Percentiles rank a stretch among this genome's conserved stretches.
These are phyloP conservation scores for Lactarius sanguifluus DNA, from an alignment of 768 basidiomycete genomes.

Conservation along the genomic window DNA sequence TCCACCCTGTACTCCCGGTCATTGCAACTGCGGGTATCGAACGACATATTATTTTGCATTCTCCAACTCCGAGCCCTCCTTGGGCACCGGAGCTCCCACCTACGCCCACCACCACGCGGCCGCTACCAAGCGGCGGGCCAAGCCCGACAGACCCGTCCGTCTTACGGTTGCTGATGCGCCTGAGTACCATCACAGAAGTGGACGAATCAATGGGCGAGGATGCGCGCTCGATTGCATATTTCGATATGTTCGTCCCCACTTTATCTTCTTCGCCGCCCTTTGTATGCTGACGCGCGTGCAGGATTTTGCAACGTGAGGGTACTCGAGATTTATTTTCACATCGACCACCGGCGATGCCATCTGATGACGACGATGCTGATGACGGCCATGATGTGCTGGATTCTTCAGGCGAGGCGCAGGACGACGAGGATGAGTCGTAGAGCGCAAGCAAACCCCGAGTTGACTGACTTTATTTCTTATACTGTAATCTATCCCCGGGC, in stretches of 20 bases:
- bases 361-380: slow-evolving; percentile 37
- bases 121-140: slow-evolving; percentile 38
- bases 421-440: not conserved
- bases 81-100: slow-evolving; percentile 43
- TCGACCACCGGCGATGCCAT: slow-evolving; percentile 41
- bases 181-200: slow-evolving; percentile 32
- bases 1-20: slow-evolving; percentile 70
- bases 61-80: slow-evolving; percentile 56
- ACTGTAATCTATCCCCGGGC: not conserved
- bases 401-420: slow-evolving; percentile 2
- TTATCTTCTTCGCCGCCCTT: slow-evolving; percentile 21
- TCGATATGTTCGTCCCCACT: slow-evolving; percentile 60
- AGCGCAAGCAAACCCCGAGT: not conserved
- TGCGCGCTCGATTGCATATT: slow-evolving; percentile 56
- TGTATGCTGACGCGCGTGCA: slow-evolving; percentile 34
- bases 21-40: slow-evolving; percentile 75
- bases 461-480: not conserved
- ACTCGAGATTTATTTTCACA: slow-evolving; percentile 52
- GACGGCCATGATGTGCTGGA: slow-evolving; percentile 27
- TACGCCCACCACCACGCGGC: slow-evolving; percentile 51
- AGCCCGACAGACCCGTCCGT: slow-evolving; percentile 40
- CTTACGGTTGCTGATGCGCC: slow-evolving; percentile 38
- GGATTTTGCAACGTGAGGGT: slow-evolving; percentile 61
- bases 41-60: slow-evolving; percentile 64
- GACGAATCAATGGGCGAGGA: slow-evolving; percentile 43